Base-by-base conservation (phyloP, 1,139 yeast genomes). In the Candida tetrigidarum region DNA sequence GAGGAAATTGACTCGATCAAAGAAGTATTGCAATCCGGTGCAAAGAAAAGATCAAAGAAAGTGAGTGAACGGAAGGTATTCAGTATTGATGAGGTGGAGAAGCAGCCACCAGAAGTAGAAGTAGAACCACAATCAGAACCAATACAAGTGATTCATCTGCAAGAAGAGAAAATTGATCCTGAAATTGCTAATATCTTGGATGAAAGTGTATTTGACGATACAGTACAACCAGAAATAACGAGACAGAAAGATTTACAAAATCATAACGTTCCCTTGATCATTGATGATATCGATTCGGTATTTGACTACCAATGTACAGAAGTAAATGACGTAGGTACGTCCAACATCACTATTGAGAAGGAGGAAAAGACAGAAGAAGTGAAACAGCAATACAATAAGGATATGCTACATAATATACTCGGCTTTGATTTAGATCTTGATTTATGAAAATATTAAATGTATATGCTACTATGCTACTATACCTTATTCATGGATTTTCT, bases 401-500 rank as follows among this genome's bases (percentile, higher is more conserved):
- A 35, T 11, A 44, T 37, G 19, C 33, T 49, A 29, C 48, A 44
- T 25, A 25, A 39, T 14, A 26, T 46, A 3, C 43, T 50, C 22
- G 48, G 50, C 9, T 18, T 32, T n/a, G 50, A 48, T 39, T 29
- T 48, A 18, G 41, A 45, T 16, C 30, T 47, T 34, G 48, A 47
- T 37, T 26, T 45, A 34, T 39, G 18, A 29, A n/a, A 8, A n/a
- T 28, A 28, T 27, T 3, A 6, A 29, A 16, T 15, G 20, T 25
- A 38, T 36, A 26, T 26, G 32, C 32, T 32, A 19, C 5, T 9
- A 37, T 49, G 34, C 39, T 46, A 47, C 41, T 49, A 44, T 39
- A 54, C 62, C 49, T 53, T 50, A 38, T 46, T 48, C 57, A 64
- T 59, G 43, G 55, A 46, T 32, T 59, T 52, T 49, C 64, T 60